Base-by-base conservation (phyloP, 2,329 filamentous ascomycete species). In the Epichloe bromicola region DNA sequence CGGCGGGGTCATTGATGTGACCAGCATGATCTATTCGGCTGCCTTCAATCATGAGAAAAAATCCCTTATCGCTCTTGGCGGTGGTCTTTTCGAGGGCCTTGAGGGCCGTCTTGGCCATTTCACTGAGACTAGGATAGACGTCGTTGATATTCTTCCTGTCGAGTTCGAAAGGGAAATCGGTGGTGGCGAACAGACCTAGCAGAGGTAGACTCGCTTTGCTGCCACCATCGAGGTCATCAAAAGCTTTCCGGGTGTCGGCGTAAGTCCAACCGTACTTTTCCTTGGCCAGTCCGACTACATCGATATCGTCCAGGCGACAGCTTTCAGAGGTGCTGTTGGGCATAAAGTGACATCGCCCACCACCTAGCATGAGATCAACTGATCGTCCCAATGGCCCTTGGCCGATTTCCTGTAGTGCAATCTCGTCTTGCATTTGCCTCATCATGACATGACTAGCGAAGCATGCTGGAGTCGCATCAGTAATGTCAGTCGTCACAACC, bases 41-140 rank as follows among this genome's bases (percentile, higher is more conserved):
- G 4, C 90, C 93, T 68, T 98, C 93, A 54, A 98, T 94, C 91
- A 98, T 95, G 59, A 98, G 74, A 70, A 98, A 98, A 74, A 97
- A 98, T 4, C 93, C 93, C 67, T 94, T 82, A 41, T 97, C 88
- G 55, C 80, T 88, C 62, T 90, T 75, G 61, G 79, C 75, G 0
- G 93, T 96, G 0, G 90, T 93, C 53, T 82, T 81, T 55, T 85
- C 85, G 23, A 98, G 78, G 1, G 87, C 82, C 14, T 76, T 80
- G 55, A 98, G 73, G 1, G 93, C 91, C 15, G 87, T 88, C 58
- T 78, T 76, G 8, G 91, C 81, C 89, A 96, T 97, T 68, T 96
- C 90, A 63, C 86, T 86, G 40, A 98, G 73, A 15, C 88, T 91
- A 3, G 93, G 93, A 63, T 95, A 97, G 33, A 82, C 67, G 50